Evolutionary conservation across 257 asterid species (phyloP).

Genomic region (Paulownia fortunei): DNA sequence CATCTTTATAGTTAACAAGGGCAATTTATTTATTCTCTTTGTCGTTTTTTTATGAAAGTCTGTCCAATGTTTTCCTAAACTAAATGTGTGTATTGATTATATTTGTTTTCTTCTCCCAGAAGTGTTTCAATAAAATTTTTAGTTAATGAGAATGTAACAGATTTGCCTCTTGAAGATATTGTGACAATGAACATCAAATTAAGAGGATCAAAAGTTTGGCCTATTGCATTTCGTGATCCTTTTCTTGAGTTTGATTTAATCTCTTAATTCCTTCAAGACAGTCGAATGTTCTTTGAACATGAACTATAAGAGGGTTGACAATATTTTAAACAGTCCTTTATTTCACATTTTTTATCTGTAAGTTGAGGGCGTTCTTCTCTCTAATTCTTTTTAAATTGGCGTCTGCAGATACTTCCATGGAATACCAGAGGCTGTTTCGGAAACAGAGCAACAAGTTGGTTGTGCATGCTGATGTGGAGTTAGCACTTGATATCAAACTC

Average conservation of each 20-base stretch:
- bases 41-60: neutral
- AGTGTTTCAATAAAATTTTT: neutral
- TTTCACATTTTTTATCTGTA: neutral
- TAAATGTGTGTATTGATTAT: neutral
- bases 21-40: neutral
- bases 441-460: constrained; percentile 83
- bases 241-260: neutral
- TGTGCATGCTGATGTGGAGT: constrained; percentile 76
- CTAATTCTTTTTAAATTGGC: constrained; percentile 28
- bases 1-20: neutral
- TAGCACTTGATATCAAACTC: constrained; percentile 17
- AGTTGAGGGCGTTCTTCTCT: neutral
- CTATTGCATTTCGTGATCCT: neutral
- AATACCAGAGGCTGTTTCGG: constrained; percentile 82
- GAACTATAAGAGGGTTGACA: neutral
- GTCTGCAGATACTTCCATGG: constrained; percentile 82
- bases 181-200: neutral
- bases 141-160: neutral
- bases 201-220: neutral
- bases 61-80: neutral
- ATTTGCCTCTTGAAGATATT: neutral
- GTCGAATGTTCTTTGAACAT: too few relatives aligned
- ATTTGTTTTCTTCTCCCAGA: neutral
- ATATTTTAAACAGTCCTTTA: neutral
- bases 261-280: neutral